These are phyloP conservation scores for Rhizophora mangle DNA, from an alignment of 345 rosid genomes.

Conservation along the genomic window DNA sequence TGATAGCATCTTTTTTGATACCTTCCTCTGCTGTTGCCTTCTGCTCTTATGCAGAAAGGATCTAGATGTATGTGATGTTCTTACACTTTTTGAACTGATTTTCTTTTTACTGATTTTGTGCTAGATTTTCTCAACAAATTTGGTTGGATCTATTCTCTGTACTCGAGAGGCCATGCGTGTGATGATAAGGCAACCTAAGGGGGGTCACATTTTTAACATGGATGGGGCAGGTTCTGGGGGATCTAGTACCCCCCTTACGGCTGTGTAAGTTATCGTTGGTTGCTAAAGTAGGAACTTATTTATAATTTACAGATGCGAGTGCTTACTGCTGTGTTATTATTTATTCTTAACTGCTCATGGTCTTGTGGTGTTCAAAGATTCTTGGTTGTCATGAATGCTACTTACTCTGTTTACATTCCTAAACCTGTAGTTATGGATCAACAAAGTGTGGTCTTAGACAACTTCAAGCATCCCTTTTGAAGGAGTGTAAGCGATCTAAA, in stretches of 20 bases:
- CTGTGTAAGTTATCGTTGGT: slow-evolving; percentile 57
- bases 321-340: background rate
- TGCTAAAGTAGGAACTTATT: background rate
- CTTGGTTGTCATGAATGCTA: background rate
- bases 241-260: slow-evolving; percentile 94
- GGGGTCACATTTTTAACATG: slow-evolving; percentile 95
- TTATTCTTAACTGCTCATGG: background rate
- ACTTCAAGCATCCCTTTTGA: slow-evolving; percentile 77
- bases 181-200: slow-evolving; percentile 65
- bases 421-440: slow-evolving; percentile 74
- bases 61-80: background rate
- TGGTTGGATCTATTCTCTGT: slow-evolving; percentile 90
- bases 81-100: background rate
- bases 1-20: too few species aligned
- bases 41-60: too few species aligned
- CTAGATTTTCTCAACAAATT: slow-evolving; percentile 92
- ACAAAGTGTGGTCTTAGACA: slow-evolving; percentile 97
- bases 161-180: slow-evolving; percentile 84
- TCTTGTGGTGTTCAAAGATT: background rate
- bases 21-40: too few species aligned
- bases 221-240: slow-evolving; percentile 99
- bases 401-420: slow-evolving; percentile 13
- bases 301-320: too few species aligned
- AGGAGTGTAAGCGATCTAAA: slow-evolving; percentile 78
- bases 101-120: slow-evolving; percentile 8